Evolutionary conservation across 306 rosid species (phyloP), one percentile per base, ranked within the genome.

Genomic region (Corylus americana): DNA sequence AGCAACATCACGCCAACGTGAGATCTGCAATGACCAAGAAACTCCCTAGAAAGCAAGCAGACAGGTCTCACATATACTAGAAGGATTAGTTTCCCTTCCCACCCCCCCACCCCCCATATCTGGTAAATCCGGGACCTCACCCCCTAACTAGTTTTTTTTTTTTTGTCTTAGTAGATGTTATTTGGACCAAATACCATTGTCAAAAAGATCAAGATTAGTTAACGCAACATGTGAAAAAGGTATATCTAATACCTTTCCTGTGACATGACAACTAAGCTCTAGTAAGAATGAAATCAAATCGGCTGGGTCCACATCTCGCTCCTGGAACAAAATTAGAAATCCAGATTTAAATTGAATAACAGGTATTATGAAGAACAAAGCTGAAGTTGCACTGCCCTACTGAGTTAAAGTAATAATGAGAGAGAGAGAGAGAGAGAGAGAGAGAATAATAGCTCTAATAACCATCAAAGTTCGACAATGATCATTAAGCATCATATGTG

Each of bases 251-350:
- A 93, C 98, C 97, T 92, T 93, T 75, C 99, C 99, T 1, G 94
- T 95, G 75, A 85, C 93, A 81, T 95, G 98, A 90, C 92, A 95
- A 74, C 98, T 95, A 85, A 95, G 98, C 87, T 95, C 98, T 42
- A 95, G 88, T 88, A 95, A 88, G 87, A 92, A 92, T 27, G 97
- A 88, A 83, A 95, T 92, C 86, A 95, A 84, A 37, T 95, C 98
- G 74, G 97, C 90, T 4, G 96, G 89, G 82, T 95, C 98, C 71
- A 90, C 86, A 29, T 92, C 97, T 72, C 94, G 88, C 47, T 91
- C 97, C 98, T 95, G 89, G 87, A 77, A 76, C 81, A 83, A 84
- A 78, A 79, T 71, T 53, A 70, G 58, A 75, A 54, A 77, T 59
- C 42, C 35, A 77, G 53, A 74, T 37, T 71, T 69, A 71, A 68